phyloP scores from a whole-genome alignment of 305 asterid genomes.

The Fraxinus baroniana region DNA sequence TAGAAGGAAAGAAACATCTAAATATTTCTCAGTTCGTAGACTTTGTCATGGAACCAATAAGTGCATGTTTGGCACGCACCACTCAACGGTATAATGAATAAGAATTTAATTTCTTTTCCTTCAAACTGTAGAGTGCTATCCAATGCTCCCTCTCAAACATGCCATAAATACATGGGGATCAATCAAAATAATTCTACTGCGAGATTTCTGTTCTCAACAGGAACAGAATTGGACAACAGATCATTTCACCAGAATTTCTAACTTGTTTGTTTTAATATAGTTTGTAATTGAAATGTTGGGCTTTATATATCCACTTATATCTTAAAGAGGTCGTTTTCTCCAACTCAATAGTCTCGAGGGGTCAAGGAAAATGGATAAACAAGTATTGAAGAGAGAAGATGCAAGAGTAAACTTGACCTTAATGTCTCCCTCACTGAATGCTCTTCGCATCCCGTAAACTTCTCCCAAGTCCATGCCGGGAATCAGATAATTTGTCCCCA shows the following conservation, averaged over 20 bases:
- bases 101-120: neutral
- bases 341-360: neutral
- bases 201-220: neutral
- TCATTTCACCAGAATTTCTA: neutral
- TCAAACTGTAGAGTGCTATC: neutral
- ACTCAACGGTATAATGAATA: neutral
- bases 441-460: slow-evolving; percentile 83
- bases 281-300: neutral
- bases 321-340: neutral
- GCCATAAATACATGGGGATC: neutral
- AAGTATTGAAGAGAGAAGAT: neutral
- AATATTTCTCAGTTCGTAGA: slow-evolving; percentile 33
- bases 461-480: slow-evolving; percentile 66
- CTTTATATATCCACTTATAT: neutral
- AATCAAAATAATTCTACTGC: neutral
- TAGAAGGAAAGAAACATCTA: slow-evolving; percentile 40
- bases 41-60: slow-evolving; percentile 25
- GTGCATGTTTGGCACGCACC: neutral
- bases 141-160: neutral
- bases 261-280: neutral
- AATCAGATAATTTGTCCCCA: slow-evolving; percentile 70
- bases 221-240: neutral
- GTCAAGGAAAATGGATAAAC: neutral
- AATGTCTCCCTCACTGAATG: slow-evolving; percentile 94
- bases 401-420: slow-evolving; percentile 49